Base-by-base conservation (phyloP, 2,329 filamentous ascomycete species). In the Domatiomyces globalis region DNA sequence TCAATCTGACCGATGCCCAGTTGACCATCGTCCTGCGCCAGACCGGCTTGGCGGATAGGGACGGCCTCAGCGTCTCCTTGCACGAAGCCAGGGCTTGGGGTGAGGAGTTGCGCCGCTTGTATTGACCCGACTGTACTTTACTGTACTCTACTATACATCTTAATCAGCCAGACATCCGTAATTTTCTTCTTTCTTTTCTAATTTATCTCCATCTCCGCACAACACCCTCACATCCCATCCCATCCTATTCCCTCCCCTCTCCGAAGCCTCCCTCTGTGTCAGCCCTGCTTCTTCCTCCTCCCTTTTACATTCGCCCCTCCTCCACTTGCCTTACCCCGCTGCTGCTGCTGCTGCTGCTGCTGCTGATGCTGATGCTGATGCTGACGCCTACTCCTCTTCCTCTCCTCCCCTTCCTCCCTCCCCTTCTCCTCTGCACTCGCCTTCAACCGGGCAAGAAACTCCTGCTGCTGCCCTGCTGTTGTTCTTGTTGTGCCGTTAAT, bases 1-100 rank as follows among this genome's bases (percentile, higher is more conserved):
- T 96, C 58, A 82, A 88, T 56, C 71, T 85, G 56, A 73, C 77
- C 45, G 79, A 83, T 51, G 71, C 72, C 4, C 60, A 75, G 53
- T 79, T 83, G 62, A 68, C 71, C 54, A 70, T 72, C 59, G 73
- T 79, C 51, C 69, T 77, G 6, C 63, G 70, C 18, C 72, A 73
- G 1, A 54, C 50, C 25, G 58, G 58, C 2, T 42, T 61, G 19
- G 55, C 47, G 9, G 51, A 54, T 17, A n/a, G n/a, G n/a, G 47
- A 45, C 4, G 49, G 29, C 5, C 19, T 5, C 10, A 49, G 49
- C n/a, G 57, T 61, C 22, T 56, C 42, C 42, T 53, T 61, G 17
- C 49, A 54, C 43, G 54, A 59, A 29, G 51, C 57, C 2, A 50
- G 54, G 48, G 49, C 42, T 8, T 61, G 58, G 58, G 56, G 56